Evolutionary conservation across 768 basidiomycete genomes (phyloP).

Genomic region (Chalciporus piperatus): DNA sequence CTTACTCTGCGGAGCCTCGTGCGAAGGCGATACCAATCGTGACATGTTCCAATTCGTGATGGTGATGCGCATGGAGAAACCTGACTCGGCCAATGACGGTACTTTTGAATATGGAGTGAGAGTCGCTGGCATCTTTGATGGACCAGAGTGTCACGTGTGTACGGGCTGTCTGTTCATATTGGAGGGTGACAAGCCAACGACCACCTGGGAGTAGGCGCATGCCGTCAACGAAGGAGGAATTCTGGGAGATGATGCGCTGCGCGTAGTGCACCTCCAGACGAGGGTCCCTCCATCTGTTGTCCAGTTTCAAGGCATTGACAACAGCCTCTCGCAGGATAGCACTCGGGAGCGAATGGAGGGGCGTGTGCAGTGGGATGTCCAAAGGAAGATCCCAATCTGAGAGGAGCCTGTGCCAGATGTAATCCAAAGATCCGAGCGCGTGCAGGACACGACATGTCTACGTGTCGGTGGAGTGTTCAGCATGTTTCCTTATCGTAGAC

Average conservation of each 20-base stretch:
- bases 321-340: constrained; percentile 40
- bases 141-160: constrained; percentile 47
- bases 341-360: constrained; percentile 36
- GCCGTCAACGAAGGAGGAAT: constrained; percentile 39
- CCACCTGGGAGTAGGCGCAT: constrained; percentile 49
- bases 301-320: constrained; percentile 46
- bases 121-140: constrained; percentile 26
- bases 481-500: constrained; percentile 6
- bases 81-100: constrained; percentile 31
- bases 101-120: constrained; percentile 26
- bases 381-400: constrained; percentile 34
- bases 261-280: constrained; percentile 35
- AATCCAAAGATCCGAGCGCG: constrained; percentile 48
- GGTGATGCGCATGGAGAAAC: constrained; percentile 35
- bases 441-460: constrained; percentile 62
- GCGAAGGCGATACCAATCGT: constrained; percentile 21
- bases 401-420: constrained; percentile 51
- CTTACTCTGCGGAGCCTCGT: constrained; percentile 18
- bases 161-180: constrained; percentile 32
- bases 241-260: constrained; percentile 33
- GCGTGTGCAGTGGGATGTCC: constrained; percentile 38
- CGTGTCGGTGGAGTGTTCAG: constrained; percentile 26
- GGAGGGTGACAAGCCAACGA: constrained; percentile 47
- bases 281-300: constrained; percentile 47
- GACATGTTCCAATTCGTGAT: constrained; percentile 16